These are phyloP conservation scores for Hypericum androsaemum DNA, from an alignment of 345 rosid genomes.

Conservation along the genomic window DNA sequence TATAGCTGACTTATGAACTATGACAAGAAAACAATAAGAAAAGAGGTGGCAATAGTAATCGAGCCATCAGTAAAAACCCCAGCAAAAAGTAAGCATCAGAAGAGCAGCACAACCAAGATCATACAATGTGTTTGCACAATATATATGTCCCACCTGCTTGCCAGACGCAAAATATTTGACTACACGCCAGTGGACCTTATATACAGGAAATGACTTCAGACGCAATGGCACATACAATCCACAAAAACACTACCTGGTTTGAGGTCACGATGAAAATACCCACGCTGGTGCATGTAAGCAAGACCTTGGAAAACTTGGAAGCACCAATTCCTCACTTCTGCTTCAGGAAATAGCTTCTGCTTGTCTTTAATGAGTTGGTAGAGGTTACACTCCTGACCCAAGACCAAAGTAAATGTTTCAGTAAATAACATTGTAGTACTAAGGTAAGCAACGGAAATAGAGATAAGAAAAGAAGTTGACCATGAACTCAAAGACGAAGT, in stretches of 20 bases:
- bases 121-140: too few relatives aligned
- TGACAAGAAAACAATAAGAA: not conserved
- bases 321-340: not conserved
- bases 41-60: too few relatives aligned
- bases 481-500: slow-evolving; percentile 92
- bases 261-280: slow-evolving; percentile 1
- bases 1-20: not conserved
- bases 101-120: too few relatives aligned
- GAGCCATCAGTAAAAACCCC: too few relatives aligned
- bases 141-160: too few relatives aligned
- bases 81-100: too few relatives aligned
- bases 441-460: too few relatives aligned
- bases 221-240: not conserved
- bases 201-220: not conserved
- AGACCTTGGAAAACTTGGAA: slow-evolving; percentile 1
- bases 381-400: slow-evolving; percentile 68
- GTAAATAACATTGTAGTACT: too few relatives aligned
- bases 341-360: not conserved
- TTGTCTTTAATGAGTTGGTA: slow-evolving; percentile 31
- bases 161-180: too few relatives aligned
- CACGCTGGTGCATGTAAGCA: not conserved
- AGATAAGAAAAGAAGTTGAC: slow-evolving; percentile 23
- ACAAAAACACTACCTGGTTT: slow-evolving; percentile 34
- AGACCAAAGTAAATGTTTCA: too few relatives aligned
- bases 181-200: too few relatives aligned